phyloP scores from a whole-genome alignment of 495 filamentous ascomycete species.

The Aspergillus sclerotioniger region DNA sequence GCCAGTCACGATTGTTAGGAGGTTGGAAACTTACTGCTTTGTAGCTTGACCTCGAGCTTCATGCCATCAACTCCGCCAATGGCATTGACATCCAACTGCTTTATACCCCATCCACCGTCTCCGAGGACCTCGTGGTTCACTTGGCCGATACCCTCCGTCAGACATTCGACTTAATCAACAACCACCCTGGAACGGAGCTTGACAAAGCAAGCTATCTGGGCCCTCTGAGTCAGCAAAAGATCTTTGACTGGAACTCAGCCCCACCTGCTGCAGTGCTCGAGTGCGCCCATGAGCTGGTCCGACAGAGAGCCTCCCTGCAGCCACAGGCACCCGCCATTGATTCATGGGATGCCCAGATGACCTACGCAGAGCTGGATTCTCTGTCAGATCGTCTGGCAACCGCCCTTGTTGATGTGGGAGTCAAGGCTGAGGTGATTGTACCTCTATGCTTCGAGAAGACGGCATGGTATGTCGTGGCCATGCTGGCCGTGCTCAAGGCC shows the following conservation, averaged over 20 bases:
- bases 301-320: background rate
- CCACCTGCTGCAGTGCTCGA: background rate
- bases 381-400: slow-evolving; percentile 18
- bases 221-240: background rate
- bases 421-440: slow-evolving; percentile 22
- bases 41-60: background rate
- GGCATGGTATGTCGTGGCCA: slow-evolving; percentile 25
- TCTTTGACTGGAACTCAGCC: background rate
- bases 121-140: background rate
- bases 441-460: slow-evolving; percentile 35
- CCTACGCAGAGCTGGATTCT: slow-evolving; percentile 35
- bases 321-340: slow-evolving; percentile 27
- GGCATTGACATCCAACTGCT: background rate
- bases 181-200: background rate
- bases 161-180: background rate
- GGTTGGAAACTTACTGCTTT: background rate
- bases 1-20: background rate
- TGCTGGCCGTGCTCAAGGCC: slow-evolving; percentile 23
- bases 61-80: background rate
- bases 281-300: background rate
- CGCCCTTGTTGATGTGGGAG: slow-evolving; percentile 12
- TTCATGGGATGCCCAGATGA: slow-evolving; percentile 38
- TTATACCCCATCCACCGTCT: background rate
- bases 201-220: background rate
- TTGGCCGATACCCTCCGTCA: background rate